Evolutionary conservation across 495 filamentous ascomycete genomes (phyloP), one percentile per base, ranked within the genome.

Genomic region (Aspergillus heteromorphus): DNA sequence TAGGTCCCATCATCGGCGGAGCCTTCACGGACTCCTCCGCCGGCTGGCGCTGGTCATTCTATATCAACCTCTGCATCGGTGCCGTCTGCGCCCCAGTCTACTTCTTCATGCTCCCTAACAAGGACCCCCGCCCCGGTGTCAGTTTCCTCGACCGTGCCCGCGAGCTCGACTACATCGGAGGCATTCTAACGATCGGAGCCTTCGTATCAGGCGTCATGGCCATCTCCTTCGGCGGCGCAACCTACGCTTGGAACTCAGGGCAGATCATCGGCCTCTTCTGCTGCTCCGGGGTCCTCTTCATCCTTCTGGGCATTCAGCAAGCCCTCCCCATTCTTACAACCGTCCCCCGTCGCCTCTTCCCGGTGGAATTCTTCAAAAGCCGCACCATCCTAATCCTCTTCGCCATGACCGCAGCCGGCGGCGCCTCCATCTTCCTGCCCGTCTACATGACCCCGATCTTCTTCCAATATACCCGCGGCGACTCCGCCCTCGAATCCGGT

Each of bases 401-500:
- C 57, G 31, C 61, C 11, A 52, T 73, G 66, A 61, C 73, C 0
- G 66, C 68, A 2, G 71, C 34, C 11, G 38, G 43, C 6, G 23
- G 38, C 11, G 30, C 49, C 0, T 18, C 42, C 51, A 54, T 67
- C 29, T 77, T 72, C 40, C 45, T 76, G n/a, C 50, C 68, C 0
- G 65, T 81, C 21, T 82, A 82, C 59, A 82, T 79, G 48, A 63
- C 71, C 49, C 83, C 83, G 0, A 61, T 84, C 34, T 83, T 76
- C 68, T 86, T 85, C 65, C 80, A 83, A 53, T 86, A 86, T 61
- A 73, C 74, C 0, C 68, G 67, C 17, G 65, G 61, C 21, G 80
- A 84, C 57, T 61, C 59, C 0, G 73, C 80, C 6, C 63, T 83
- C 11, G 55, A 67, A 40, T 67, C 82, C 1, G 81, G 73, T 2